Percentiles rank a stretch among this genome's conserved stretches.
These are phyloP conservation scores for Lupinus albus DNA, from an alignment of 306 rosid species.

Conservation along the genomic window DNA sequence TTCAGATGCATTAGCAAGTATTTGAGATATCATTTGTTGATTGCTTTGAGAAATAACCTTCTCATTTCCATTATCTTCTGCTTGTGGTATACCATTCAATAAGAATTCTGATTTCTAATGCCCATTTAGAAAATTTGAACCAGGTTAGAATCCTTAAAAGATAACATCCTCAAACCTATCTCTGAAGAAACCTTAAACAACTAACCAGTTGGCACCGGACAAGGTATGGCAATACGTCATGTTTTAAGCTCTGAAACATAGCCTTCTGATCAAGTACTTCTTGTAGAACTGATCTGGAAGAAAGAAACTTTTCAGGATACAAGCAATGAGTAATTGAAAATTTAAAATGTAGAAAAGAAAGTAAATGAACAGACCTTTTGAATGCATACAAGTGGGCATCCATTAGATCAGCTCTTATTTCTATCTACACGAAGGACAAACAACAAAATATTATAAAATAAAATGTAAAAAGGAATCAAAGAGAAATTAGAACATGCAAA, in stretches of 20 bases:
- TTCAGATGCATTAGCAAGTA: constrained; percentile 77
- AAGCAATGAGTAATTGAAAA: constrained; percentile 26
- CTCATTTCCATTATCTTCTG: constrained; percentile 77
- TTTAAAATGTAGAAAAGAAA: constrained; percentile 21
- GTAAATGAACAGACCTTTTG: constrained; percentile 63
- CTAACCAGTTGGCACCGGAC: constrained; percentile 96
- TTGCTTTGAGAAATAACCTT: constrained; percentile 66
- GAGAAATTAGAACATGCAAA: constrained; percentile 21
- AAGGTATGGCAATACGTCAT: constrained; percentile 90
- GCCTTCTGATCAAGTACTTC: constrained; percentile 77
- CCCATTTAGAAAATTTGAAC: constrained; percentile 48
- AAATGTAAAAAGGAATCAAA: neutral
- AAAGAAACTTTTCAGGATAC: constrained; percentile 33
- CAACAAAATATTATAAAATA: neutral
- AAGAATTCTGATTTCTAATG: constrained; percentile 76
- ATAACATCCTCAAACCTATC: constrained; percentile 29
- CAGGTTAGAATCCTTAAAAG: constrained; percentile 44
- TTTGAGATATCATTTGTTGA: constrained; percentile 63
- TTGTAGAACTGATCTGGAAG: constrained; percentile 77
- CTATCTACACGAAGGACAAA: constrained; percentile 66
- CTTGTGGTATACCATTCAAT: constrained; percentile 60
- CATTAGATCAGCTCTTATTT: constrained; percentile 93
- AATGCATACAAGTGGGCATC: constrained; percentile 95
- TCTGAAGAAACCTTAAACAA: constrained; percentile 44
- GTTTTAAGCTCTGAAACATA: constrained; percentile 77